Evolutionary conservation across 179 eudicot species (phyloP).

Genomic region (Corrigiola litoralis): DNA sequence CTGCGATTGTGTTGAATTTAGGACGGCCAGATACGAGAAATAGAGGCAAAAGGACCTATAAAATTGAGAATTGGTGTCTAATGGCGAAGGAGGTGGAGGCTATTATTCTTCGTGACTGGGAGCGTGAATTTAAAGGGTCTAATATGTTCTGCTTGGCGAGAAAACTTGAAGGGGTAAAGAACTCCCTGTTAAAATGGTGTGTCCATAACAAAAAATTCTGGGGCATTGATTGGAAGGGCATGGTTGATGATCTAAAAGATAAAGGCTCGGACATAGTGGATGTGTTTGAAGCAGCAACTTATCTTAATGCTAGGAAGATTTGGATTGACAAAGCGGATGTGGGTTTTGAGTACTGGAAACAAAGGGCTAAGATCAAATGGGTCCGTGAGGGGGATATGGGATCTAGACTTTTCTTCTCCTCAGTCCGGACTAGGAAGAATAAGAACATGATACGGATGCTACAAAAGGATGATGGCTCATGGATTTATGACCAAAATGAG

Average conservation of each 20-base stretch:
- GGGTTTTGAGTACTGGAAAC: neutral
- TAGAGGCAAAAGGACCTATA: neutral
- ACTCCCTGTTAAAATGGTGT: neutral
- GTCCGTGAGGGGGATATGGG: neutral
- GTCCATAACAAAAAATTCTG: neutral
- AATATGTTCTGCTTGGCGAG: neutral
- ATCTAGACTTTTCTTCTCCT: neutral
- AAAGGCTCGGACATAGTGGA: neutral
- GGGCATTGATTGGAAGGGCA: neutral
- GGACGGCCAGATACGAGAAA: no score
- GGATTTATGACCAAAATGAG: no score
- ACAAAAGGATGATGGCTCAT: no score
- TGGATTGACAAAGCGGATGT: neutral
- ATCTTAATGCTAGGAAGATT: no score
- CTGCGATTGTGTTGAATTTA: no score
- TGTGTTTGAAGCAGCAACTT: neutral
- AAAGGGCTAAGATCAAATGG: neutral
- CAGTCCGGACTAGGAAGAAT: no score
- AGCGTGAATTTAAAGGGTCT: neutral
- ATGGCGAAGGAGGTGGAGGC: neutral
- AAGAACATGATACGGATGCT: no score
- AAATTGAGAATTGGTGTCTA: neutral
- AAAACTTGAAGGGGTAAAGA: no score
- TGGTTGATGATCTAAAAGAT: neutral
- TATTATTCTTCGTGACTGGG: neutral